Evolutionary conservation across 2,329 filamentous ascomycete genomes (phyloP).

Genomic region (Aspergillus sojae): DNA sequence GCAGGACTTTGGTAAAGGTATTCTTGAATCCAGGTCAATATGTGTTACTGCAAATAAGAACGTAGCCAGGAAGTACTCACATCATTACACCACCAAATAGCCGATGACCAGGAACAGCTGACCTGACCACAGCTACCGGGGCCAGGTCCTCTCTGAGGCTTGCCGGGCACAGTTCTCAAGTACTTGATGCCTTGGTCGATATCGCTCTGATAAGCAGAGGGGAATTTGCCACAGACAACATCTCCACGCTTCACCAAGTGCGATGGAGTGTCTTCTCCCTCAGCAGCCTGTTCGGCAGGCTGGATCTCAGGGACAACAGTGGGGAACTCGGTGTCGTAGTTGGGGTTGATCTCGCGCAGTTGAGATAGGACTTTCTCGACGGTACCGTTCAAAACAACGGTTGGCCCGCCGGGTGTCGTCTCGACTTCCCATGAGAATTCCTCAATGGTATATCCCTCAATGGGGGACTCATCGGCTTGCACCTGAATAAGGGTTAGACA

Average conservation of each 20-base stretch:
- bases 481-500: neutral
- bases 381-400: neutral
- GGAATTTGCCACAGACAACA: neutral
- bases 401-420: neutral
- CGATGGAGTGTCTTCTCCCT: neutral
- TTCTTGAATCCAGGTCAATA: neutral
- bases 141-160: neutral
- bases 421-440: neutral
- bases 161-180: neutral
- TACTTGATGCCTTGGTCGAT: neutral
- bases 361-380: neutral
- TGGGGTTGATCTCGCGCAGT: neutral
- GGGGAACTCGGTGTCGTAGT: neutral
- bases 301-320: neutral
- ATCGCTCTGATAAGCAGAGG: neutral
- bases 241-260: neutral
- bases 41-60: neutral
- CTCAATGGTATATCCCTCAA: neutral
- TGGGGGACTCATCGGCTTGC: neutral
- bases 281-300: neutral
- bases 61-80: neutral
- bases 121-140: neutral
- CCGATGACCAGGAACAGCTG: neutral
- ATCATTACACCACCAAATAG: neutral
- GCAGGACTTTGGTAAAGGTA: neutral